These are phyloP conservation scores for Ettlia oleoabundans DNA, from an alignment of 139 green algal genomes.

Conservation along the genomic window DNA sequence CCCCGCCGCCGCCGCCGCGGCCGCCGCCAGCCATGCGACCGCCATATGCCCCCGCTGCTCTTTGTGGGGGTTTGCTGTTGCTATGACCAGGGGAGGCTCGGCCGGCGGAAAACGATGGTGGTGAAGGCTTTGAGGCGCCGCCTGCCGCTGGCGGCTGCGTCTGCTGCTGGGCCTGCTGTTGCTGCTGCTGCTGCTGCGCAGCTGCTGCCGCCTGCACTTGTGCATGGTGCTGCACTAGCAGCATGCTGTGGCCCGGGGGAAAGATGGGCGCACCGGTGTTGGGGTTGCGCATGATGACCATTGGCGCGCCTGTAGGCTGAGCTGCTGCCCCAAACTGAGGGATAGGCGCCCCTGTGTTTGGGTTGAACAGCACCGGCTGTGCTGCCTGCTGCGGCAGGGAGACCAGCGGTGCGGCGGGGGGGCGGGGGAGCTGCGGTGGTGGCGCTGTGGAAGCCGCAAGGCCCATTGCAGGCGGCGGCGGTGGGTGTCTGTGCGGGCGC, in stretches of 20 bases:
- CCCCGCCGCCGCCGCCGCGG: background rate
- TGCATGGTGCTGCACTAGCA: constrained; percentile 1
- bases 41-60: background rate
- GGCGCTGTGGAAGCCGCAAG: background rate
- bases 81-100: no score
- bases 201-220: no score
- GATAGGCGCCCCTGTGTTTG: constrained; percentile 23
- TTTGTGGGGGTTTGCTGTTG: no score
- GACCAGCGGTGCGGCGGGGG: background rate
- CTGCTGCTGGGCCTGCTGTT: constrained; percentile 15
- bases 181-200: constrained; percentile 5
- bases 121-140: no score
- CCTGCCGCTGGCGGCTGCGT: background rate
- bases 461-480: background rate
- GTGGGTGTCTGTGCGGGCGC: background rate
- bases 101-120: no score
- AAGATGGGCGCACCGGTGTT: constrained; percentile 22
- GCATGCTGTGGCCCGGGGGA: background rate
- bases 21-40: background rate
- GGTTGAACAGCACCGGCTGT: background rate
- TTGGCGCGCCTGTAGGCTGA: background rate
- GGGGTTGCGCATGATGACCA: constrained; percentile 9
- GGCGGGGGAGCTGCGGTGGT: background rate
- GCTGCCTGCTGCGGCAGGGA: background rate
- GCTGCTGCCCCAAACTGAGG: background rate